phyloP scores from a whole-genome alignment of 2,329 filamentous ascomycete species.

The Pseudogymnoascus sp. region DNA sequence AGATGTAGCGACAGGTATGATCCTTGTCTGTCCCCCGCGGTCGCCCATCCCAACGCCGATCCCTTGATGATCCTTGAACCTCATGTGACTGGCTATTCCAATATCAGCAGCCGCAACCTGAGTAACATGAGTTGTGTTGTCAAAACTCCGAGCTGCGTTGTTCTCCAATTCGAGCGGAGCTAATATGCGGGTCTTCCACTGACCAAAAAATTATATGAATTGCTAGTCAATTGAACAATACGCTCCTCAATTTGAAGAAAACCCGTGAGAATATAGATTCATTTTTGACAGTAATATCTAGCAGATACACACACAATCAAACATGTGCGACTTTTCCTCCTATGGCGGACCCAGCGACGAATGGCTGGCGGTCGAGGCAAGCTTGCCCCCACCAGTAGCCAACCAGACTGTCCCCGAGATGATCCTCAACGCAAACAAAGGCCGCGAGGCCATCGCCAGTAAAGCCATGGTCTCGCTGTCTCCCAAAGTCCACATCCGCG shows the following conservation, averaged over 20 bases:
- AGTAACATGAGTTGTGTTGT: no score
- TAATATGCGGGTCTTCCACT: no score
- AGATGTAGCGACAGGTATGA: background rate
- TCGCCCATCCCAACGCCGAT: background rate
- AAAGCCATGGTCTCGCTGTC: background rate
- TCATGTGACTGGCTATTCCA: no score
- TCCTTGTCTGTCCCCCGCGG: background rate
- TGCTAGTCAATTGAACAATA: no score
- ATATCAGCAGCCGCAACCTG: no score
- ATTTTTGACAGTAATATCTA: background rate
- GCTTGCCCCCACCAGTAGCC: background rate
- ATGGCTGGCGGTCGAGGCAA: conserved; percentile 35
- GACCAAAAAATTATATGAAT: no score
- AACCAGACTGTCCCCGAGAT: background rate
- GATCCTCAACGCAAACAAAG: background rate
- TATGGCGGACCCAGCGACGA: conserved; percentile 37
- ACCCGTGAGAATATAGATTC: no score
- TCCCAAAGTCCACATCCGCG: conserved; percentile 28
- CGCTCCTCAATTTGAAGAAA: no score
- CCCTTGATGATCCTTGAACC: no score
- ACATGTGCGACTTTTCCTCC: conserved; percentile 32
- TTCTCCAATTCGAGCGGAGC: no score
- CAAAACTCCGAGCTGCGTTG: no score
- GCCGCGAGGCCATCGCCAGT: background rate
- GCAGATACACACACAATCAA: background rate